Conservation (phyloP, 352 stramenopile genomes). For the Thraustotheca clavata region DNA sequence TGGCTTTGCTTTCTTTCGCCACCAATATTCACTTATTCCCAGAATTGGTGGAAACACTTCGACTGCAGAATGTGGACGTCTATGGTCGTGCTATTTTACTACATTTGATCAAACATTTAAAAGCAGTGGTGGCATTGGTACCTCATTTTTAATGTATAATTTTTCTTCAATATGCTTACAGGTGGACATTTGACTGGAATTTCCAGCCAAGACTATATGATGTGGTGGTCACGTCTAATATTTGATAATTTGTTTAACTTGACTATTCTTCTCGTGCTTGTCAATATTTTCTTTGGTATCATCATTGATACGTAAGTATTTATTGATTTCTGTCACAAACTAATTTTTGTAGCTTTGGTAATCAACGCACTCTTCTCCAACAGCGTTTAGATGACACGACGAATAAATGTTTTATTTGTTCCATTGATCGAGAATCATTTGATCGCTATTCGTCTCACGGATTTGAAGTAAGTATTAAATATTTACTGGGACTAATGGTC, state of each 20-base stretch:
- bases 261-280: background rate
- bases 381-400: background rate
- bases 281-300: conserved; percentile 18
- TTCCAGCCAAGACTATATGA: background rate
- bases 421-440: conserved; percentile 1
- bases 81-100: conserved; percentile 4
- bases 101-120: conserved; percentile 17
- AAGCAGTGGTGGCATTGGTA: conserved; percentile 10
- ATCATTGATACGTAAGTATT: conserved; percentile 12
- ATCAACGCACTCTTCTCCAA: conserved; percentile 1
- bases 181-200: background rate
- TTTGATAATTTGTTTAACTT: conserved; percentile 19
- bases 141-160: background rate
- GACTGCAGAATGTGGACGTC: background rate
- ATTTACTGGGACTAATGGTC: too few species aligned
- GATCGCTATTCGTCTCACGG: background rate
- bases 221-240: background rate
- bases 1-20: conserved; percentile 9
- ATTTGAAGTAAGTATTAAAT: conserved; percentile 9
- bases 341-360: conserved; percentile 5
- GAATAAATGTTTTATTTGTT: conserved; percentile 9
- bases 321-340: background rate
- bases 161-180: background rate
- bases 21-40: background rate
- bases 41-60: background rate